These are phyloP conservation scores for Nothopassalora personata DNA, from an alignment of 2,329 filamentous ascomycete genomes.

Conservation along the genomic window DNA sequence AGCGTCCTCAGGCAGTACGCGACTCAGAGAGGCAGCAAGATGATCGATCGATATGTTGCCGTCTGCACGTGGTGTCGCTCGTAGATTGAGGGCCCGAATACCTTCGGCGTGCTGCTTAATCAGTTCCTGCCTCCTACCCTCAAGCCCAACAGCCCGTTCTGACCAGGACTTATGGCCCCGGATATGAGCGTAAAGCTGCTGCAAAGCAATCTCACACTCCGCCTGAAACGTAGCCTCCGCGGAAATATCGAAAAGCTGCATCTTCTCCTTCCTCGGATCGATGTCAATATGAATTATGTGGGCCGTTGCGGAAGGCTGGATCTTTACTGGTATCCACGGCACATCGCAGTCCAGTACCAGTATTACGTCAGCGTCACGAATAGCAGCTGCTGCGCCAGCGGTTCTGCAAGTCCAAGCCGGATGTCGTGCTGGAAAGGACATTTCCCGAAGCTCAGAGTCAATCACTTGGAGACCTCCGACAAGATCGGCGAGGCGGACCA, in stretches of 20 bases:
- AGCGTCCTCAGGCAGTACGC: constrained; percentile 8
- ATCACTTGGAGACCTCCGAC: constrained; percentile 62
- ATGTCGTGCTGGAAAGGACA: constrained; percentile 68
- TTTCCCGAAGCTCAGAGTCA: constrained; percentile 68
- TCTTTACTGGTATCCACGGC: constrained; percentile 75
- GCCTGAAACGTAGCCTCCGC: constrained; percentile 45
- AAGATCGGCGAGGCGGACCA: constrained; percentile 60
- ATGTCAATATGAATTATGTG: constrained; percentile 58
- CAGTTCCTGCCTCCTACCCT: neutral
- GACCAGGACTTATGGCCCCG: neutral
- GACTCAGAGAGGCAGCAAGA: constrained; percentile 10
- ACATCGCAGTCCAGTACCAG: constrained; percentile 80
- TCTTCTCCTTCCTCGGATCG: constrained; percentile 57
- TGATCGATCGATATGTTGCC: constrained; percentile 8
- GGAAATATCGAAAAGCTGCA: constrained; percentile 49
- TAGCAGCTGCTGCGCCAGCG: constrained; percentile 63
- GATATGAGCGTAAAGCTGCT: constrained; percentile 50
- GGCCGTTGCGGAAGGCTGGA: constrained; percentile 48
- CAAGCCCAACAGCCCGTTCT: neutral
- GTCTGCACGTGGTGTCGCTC: constrained; percentile 1
- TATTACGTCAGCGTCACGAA: constrained; percentile 71
- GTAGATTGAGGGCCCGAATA: neutral
- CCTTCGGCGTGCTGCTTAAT: neutral
- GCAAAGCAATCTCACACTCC: constrained; percentile 50
- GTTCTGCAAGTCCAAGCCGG: constrained; percentile 52